Base-by-base conservation (phyloP, 495 filamentous ascomycete genomes). In the Podospora conica region DNA sequence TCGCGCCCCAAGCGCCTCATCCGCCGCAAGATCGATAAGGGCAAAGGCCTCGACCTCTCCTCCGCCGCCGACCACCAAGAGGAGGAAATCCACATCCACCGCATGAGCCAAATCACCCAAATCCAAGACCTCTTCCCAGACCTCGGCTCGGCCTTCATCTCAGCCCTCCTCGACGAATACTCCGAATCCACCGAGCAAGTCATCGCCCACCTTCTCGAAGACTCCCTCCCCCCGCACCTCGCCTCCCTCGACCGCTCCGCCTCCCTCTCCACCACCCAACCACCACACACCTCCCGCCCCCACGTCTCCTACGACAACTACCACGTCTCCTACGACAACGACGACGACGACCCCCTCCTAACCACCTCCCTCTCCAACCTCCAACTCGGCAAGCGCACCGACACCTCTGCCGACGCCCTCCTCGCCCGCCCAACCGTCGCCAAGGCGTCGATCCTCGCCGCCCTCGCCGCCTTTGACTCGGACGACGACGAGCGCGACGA, bases 401-500 rank as follows among this genome's bases (percentile, higher is more conserved):
- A 83, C 24, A 76, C 88, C 53, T 89, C 91, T 24, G 91, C 96
- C 72, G 75, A 78, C 53, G 68, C 83, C 20, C 73, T 84, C 6
- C 68, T 77, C 63, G 77, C 82, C 61, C 72, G 72, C 25, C 74
- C 83, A 29, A 82, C 87, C 27, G 79, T 85, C 48, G 85, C 88
- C 71, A 97, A 97, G 79, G 89, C 92, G 6, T 89, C 92, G 31
- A 97, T 98, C 73, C 83, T 97, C 12, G 89, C 95, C 22, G 95
- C 95, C 0, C 87, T 98, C 11, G 90, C 92, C 11, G 85, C 91
- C 6, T 97, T 98, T 71, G 94, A 98, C 79, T 88, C 88, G 0
- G 95, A 97, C 69, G 94, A 97, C 72, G 95, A 98, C 77, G 95
- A 98, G 78, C 88, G 92, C 33, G 95, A 98, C 77, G 95, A 98